Evolutionary conservation across 805 yeast species (phyloP), one percentile per base, ranked within the genome.

Genomic region (Candida piceae): DNA sequence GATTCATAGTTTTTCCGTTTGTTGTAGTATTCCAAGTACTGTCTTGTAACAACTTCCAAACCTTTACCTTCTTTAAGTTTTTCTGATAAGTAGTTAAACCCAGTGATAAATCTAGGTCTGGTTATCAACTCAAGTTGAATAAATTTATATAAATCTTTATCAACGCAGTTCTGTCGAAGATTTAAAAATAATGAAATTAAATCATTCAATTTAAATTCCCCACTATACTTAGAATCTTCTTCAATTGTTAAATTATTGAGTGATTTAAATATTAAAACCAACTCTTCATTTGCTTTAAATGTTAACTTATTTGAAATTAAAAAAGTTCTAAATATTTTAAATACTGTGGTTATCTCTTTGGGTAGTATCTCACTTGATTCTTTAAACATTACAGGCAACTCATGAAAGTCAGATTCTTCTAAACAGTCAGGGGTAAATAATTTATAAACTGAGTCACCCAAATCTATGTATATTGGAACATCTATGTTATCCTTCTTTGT

Each of bases 391-490:
- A 43, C 44, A 12, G 42, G 46, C 23, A 48, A 39, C 16, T 42
- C 55, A 40, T 30, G 37, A 35, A 49, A 57, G 44, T 48, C 50
- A 12, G 48, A 34, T 19, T 54, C 58, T 35, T 55, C 58, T 9
- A 39, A 31, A 9, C 31, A 33, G 1, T 38, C 20, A 2, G 60
- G 57, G 7, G 40, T 35, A 20, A 49, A 42, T 11, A 58, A 32
- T 34, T 55, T 57, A 37, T 46, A 49, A 11, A 58, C 50, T 19
- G 48, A 48, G 6, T 43, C 49, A 16, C 58, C 57, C 10, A 53
- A 35, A 30, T 58, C 62, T 13, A 58, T 40, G 32, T 55, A 58
- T 5, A 55, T 40, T 2, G 62, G 60, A 9, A 53, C 36, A n/a
- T 37, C 33, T 13, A 41, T 36, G 4, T 27, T 18, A 4, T 33